Conservation (phyloP, 106 monocot genomes). For the Ottelia alismoides region DNA sequence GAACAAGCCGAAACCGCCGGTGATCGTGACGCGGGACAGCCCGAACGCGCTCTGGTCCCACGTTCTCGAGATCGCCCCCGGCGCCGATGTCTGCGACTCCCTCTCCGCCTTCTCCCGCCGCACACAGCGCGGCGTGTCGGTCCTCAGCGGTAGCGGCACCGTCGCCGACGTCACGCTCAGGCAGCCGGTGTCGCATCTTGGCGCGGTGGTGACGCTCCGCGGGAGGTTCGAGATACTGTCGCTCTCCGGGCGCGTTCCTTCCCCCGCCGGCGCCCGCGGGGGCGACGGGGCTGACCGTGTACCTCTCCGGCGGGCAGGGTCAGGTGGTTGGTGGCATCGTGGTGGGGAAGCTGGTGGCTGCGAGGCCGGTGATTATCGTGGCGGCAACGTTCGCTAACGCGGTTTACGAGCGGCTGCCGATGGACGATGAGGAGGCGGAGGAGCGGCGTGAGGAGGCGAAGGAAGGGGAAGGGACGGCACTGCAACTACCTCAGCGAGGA, state of each 20-base stretch:
- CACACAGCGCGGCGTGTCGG: constrained; percentile 4
- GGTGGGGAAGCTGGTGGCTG: constrained; percentile 7
- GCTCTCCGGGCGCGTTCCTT: constrained; percentile 6
- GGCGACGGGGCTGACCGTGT: constrained; percentile 8
- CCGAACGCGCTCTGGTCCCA: constrained; percentile 12
- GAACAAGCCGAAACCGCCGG: too few relatives aligned
- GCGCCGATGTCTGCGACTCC: constrained; percentile 4
- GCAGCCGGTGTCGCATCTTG: constrained; percentile 5
- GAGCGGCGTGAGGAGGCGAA: not conserved
- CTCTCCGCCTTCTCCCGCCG: constrained; percentile 8
- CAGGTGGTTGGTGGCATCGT: constrained; percentile 14
- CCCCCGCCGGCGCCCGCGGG: constrained; percentile 8
- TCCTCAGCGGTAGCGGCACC: constrained; percentile 8
- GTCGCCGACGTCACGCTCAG: constrained; percentile 9
- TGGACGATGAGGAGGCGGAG: constrained; percentile 1
- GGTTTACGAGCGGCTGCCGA: too few relatives aligned
- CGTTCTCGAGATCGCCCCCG: constrained; percentile 11
- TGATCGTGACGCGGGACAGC: constrained; percentile 11
- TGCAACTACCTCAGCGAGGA: too few relatives aligned
- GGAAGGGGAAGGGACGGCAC: not conserved
- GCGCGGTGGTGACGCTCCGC: constrained; percentile 5
- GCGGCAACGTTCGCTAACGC: constrained; percentile 9
- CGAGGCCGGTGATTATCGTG: constrained; percentile 8
- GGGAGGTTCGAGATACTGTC: constrained; percentile 13
- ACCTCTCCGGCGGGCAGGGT: constrained; percentile 10